Evolutionary conservation across 202 grass and related monocot genomes (phyloP), one percentile per base, ranked within the genome.

Genomic region (Elaeis oleifera): DNA sequence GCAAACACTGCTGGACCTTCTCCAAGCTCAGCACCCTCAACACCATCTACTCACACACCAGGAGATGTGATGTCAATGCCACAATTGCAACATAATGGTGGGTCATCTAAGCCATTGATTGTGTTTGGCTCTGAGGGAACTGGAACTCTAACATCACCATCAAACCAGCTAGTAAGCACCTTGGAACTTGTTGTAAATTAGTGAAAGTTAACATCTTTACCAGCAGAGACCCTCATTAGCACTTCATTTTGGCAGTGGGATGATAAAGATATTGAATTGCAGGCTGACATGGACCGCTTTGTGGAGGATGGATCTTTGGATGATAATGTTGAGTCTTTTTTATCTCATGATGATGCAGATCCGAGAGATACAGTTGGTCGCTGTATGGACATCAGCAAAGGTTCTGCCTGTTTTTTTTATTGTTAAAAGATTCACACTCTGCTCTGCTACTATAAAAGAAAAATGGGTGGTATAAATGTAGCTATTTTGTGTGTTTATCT

Each of bases 251-350:
- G 29, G 8, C 28, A 55, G 15, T 59, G 56, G 55, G 1, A 54
- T 81, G 28, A 74, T 23, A 69, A 66, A 67, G 53, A 3, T 54
- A 15, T 65, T 85, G 61, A 57, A 78, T 94, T 87, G 18, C 74
- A 99, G 95, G 85, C 76, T 94, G 95, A 90, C 62, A 75, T 99
- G 58, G 95, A 96, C 65, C 87, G 76, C 63, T 90, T 96, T 79
- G 73, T 96, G 61, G 91, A 96, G 67, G 91, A 99, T 76, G 94
- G 82, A 17, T 76, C 90, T 44, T 83, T 99, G 66, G 94, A 99
- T 76, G 95, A 99, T 66, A 99, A 99, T 61, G 95, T 99, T 28
- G 95, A 99, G 77, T 99, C 95, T 60, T 99, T 99, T 84, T 70
- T 99, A 86, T 94, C 95, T 54, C 95, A 89, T 65, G 89, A 99